Evolutionary conservation across 2,329 filamentous ascomycete genomes (phyloP), one percentile per base, ranked within the genome.

Genomic region (Westerdykella sp.): DNA sequence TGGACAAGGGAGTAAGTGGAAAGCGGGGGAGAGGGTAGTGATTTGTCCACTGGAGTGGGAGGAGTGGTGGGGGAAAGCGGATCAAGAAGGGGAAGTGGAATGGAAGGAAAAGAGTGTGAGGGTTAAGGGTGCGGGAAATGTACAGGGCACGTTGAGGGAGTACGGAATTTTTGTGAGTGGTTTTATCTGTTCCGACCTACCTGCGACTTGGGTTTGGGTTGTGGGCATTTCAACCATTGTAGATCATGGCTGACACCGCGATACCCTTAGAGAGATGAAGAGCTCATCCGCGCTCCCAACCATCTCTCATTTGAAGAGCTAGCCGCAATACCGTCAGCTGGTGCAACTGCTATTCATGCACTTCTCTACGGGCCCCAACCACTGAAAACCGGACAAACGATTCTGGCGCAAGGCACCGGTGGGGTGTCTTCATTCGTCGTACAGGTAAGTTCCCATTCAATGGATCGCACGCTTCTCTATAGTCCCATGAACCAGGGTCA

Each of bases 401-500:
- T 45, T 12, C 35, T 48, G 12, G 25, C 39, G 6, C 42, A 48
- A 21, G 38, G 43, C 15, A 45, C 32, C 7, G 38, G 42, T 14
- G 48, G 49, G 10, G 45, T 51, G 11, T 42, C 35, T 25, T 41
- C 28, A 28, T 41, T 50, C 21, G 44, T 39, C 30, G 45, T 49
- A 18, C 48, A 49, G 34, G 39, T 43, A 28, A 4, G 11, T 28
- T 10, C 25, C 4, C 4, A 28, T 28, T 5, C 7, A 9, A 4
- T 28, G 2, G 4, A 28, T 28, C 7, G 9, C 25, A 18, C 40
- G 12, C 22, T n/a, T 12, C n/a, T 21, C 18, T 16, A 74, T 44
- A 66, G 70, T 40, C 62, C 21, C 14, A 39, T 23, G 16, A 3
- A 12, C 7, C 6, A 6, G 18, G 6, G 18, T 21, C 18, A 21